Evolutionary conservation across 2,329 filamentous ascomycete species (phyloP).

Genomic region (Ophiosphaerella narmari): DNA sequence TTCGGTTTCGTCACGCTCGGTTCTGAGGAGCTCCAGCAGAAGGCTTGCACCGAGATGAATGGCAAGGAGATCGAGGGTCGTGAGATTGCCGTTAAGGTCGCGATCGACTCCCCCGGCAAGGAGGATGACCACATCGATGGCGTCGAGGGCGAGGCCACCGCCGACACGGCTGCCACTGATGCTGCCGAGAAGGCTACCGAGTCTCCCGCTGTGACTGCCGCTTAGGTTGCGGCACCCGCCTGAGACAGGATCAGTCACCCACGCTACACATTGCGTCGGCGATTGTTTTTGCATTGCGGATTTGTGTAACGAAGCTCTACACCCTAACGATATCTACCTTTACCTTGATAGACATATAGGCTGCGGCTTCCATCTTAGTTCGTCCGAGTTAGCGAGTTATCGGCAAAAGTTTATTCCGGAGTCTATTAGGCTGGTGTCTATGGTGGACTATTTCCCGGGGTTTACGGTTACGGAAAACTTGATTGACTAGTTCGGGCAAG

Average conservation of each 20-base stretch:
- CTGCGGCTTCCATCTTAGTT: slow-evolving; percentile 36
- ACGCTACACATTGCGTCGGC: slow-evolving; percentile 16
- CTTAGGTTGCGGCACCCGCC: slow-evolving; percentile 38
- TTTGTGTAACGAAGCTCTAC: slow-evolving; percentile 24
- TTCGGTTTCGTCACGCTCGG: slow-evolving; percentile 97
- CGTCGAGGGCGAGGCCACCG: slow-evolving; percentile 46
- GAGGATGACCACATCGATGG: slow-evolving; percentile 74
- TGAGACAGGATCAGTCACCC: slow-evolving; percentile 14
- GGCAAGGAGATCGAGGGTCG: slow-evolving; percentile 98
- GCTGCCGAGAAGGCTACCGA: slow-evolving; percentile 25
- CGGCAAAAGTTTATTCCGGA: slow-evolving; percentile 40
- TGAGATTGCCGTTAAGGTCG: slow-evolving; percentile 99
- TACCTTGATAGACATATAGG: slow-evolving; percentile 37
- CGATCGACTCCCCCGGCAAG: slow-evolving; percentile 99
- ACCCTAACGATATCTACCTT: slow-evolving; percentile 35
- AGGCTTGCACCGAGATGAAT: slow-evolving; percentile 98
- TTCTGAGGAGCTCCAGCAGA: slow-evolving; percentile 94
- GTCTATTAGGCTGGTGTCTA: slow-evolving; percentile 37
- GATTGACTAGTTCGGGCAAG: slow-evolving; percentile 26
- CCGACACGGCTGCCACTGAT: slow-evolving; percentile 27
- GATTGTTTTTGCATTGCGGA: slow-evolving; percentile 31
- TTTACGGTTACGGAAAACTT: slow-evolving; percentile 31
- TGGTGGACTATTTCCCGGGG: slow-evolving; percentile 29
- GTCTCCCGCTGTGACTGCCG: slow-evolving; percentile 36
- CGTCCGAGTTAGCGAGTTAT: slow-evolving; percentile 29